phyloP scores from a whole-genome alignment of 768 basidiomycete species.

The Neoboletus magnificus region DNA sequence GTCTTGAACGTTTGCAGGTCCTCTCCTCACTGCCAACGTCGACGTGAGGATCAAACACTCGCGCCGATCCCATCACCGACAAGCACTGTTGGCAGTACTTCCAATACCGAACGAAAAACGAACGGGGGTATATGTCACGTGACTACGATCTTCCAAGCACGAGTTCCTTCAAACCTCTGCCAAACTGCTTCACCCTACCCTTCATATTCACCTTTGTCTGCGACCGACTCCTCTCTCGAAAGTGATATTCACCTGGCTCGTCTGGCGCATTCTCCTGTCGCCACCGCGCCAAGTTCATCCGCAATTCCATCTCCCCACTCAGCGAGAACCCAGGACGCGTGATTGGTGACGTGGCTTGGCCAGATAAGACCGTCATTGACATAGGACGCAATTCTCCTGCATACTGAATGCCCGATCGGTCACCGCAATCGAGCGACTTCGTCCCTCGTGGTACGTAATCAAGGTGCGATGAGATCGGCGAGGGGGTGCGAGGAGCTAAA shows the following conservation, averaged over 20 bases:
- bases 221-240: constrained; percentile 27
- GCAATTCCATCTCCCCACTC: constrained; percentile 58
- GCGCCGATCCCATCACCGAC: not conserved
- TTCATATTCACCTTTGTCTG: constrained; percentile 21
- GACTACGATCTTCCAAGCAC: constrained; percentile 22
- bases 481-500: constrained; percentile 25
- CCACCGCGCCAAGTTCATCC: constrained; percentile 50
- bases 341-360: constrained; percentile 16
- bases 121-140: constrained; percentile 11
- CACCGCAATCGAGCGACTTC: constrained; percentile 31
- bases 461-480: constrained; percentile 22
- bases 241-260: constrained; percentile 31
- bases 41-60: not conserved
- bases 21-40: not conserved
- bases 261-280: constrained; percentile 29
- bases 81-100: no score
- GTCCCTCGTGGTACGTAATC: constrained; percentile 29
- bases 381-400: constrained; percentile 23
- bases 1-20: not conserved
- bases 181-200: constrained; percentile 27
- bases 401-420: constrained; percentile 18
- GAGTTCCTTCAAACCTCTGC: constrained; percentile 31
- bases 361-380: constrained; percentile 29
- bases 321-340: constrained; percentile 46
- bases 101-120: not conserved